A percentile compares a stretch with the other conserved stretches of the same genome.
phyloP scores from a whole-genome alignment of 2,329 filamentous ascomycete genomes.

The Incumbomyces lentus region DNA sequence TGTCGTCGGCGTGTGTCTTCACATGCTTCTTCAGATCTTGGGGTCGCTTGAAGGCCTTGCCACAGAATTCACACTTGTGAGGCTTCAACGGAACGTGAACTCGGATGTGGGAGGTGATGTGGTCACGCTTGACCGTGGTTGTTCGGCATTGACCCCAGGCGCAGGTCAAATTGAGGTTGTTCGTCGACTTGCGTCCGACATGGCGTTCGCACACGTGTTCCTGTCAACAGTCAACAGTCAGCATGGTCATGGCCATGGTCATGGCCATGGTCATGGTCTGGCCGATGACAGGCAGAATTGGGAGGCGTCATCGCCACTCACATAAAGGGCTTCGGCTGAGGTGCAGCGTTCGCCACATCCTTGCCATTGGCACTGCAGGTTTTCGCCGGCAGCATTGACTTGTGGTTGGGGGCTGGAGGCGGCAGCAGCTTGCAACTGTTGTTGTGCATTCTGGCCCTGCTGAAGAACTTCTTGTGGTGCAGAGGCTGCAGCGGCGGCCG shows the following conservation, averaged over 20 bases:
- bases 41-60: conserved; percentile 97
- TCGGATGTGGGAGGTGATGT: conserved; percentile 97
- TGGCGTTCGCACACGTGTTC: conserved; percentile 98
- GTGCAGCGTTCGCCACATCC: conserved; percentile 51
- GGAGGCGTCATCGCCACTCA: conserved; percentile 28
- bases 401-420: conserved; percentile 9
- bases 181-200: conserved; percentile 97
- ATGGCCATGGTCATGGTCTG: conserved; percentile 5
- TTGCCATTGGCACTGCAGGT: conserved; percentile 50
- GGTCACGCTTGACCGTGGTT: conserved; percentile 95
- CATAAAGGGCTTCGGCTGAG: conserved; percentile 52
- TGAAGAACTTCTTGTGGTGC: conserved; percentile 14
- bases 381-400: conserved; percentile 25
- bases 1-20: conserved; percentile 96
- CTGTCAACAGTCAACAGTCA: conserved; percentile 35
- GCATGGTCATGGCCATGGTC: neutral
- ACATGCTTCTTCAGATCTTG: conserved; percentile 99
- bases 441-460: conserved; percentile 13
- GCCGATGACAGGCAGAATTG: no score
- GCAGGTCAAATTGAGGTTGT: conserved; percentile 94
- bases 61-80: conserved; percentile 97
- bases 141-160: conserved; percentile 95
- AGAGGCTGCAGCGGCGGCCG: conserved; percentile 8
- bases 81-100: conserved; percentile 98
- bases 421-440: conserved; percentile 13